A percentile compares a stretch with the other conserved stretches of the same genome.
These are phyloP conservation scores for Trypanosoma caninum DNA, from an alignment of 208 protist genomes.

Conservation along the genomic window DNA sequence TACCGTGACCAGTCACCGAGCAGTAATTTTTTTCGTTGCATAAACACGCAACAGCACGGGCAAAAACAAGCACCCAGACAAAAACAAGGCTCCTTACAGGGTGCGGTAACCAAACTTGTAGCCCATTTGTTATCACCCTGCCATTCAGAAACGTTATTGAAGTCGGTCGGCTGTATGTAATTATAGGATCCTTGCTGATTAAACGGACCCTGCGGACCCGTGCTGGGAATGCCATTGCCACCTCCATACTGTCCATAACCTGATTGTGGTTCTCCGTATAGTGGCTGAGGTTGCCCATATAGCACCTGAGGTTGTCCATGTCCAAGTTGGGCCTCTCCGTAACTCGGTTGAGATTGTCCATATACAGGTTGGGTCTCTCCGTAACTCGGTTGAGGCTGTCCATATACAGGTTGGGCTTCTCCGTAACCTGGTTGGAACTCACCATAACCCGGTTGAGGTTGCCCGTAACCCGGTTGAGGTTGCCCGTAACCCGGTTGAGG, in stretches of 20 bases:
- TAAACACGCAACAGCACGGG: conserved; percentile 47
- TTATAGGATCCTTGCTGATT: conserved; percentile 14
- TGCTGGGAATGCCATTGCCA: not conserved
- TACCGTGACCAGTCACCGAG: conserved; percentile 44
- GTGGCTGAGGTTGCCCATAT: conserved; percentile 11
- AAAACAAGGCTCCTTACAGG: conserved; percentile 38
- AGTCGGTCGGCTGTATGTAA: conserved; percentile 34
- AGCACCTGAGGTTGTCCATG: conserved; percentile 16
- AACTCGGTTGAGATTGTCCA: conserved; percentile 3
- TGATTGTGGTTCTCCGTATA: conserved; percentile 16
- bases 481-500: conserved; percentile 16
- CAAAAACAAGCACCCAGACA: conserved; percentile 41
- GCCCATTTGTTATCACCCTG: conserved; percentile 33
- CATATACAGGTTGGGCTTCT: not conserved
- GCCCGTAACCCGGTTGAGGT: not conserved
- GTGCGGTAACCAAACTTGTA: conserved; percentile 26
- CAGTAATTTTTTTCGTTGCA: conserved; percentile 55
- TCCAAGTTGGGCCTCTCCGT: conserved; percentile 7
- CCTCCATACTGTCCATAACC: not conserved
- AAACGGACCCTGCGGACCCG: not conserved
- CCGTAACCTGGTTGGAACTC: conserved; percentile 8
- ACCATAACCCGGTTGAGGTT: conserved; percentile 5
- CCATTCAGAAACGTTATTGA: conserved; percentile 31
- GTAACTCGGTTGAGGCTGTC: conserved; percentile 6
- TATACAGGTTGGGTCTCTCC: conserved; percentile 4